Base-by-base conservation (phyloP, 2,329 filamentous ascomycete genomes). In the Diaporthe vexans region DNA sequence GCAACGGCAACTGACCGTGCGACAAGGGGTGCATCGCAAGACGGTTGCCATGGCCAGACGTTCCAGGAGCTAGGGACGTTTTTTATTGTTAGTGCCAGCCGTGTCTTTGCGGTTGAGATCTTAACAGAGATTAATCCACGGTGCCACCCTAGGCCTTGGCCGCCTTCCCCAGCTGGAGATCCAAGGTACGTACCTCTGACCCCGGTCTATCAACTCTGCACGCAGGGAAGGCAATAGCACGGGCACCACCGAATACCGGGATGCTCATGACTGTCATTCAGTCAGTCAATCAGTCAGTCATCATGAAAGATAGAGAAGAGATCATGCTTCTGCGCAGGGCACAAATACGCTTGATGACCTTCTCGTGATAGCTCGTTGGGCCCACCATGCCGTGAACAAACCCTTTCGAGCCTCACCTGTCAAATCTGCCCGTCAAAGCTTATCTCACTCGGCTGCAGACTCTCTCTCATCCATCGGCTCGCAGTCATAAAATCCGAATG, bases 341-440 rank as follows among this genome's bases (percentile, higher is more conserved):
- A 40, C 33, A 24, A 24, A 65, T 19, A 43, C 40, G 19, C 15
- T 21, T 13, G 11, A 15, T 5, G 7, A 15, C 4, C 43, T 52
- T 6, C 46, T 67, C 11, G 46, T 21, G 61, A 67, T 5, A 67
- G 19, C 46, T 29, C 13, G 37, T 21, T 24, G 46, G 35, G 13
- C 21, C 48, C 63, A 68, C 17, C 63, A 68, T 68, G 63, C 48
- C 63, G 48, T 73, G 59, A 63, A n/a, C 48, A 54, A 26, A 57
- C 65, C 19, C 57, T 48, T 56, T 59, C 29, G 13, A 35, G n/a
- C 21, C 40, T 37, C 33, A 19, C 29, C 54, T 43, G 46, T 48
- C 46, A 19, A 21, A 21, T 48, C 19, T 37, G 24, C 54, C 54
- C 37, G 43, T 61, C 33, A 61, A 56, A 13, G n/a, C 43, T 33